phyloP scores from a whole-genome alignment of 305 asterid species.

The Rubia peregrina region DNA sequence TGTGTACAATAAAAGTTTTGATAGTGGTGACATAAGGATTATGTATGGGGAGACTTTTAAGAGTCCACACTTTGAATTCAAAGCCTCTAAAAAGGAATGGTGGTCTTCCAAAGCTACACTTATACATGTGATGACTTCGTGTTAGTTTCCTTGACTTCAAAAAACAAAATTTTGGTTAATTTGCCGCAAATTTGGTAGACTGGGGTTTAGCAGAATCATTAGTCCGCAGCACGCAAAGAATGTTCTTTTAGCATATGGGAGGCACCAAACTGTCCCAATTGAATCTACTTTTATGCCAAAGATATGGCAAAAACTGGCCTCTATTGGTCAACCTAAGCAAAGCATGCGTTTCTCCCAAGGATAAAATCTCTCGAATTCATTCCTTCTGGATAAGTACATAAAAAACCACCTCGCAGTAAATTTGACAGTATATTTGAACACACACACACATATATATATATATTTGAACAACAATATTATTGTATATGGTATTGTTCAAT shows the following conservation, averaged over 20 bases:
- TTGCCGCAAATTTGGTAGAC: neutral
- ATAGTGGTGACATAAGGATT: conserved; percentile 13
- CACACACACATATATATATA: no score
- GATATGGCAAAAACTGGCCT: neutral
- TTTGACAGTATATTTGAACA: no score
- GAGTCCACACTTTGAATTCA: conserved; percentile 14
- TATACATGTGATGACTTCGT: conserved; percentile 10
- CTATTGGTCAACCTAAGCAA: neutral
- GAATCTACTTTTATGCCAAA: neutral
- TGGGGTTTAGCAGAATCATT: neutral
- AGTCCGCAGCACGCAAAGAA: conserved; percentile 2
- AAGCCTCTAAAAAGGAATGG: neutral
- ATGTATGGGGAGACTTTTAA: conserved; percentile 1
- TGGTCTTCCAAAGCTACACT: neutral
- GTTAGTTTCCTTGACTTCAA: conserved; percentile 8
- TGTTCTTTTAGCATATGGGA: neutral
- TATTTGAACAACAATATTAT: no score
- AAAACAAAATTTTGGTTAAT: neutral
- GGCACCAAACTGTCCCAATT: neutral
- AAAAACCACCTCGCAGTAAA: no score
- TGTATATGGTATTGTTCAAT: no score
- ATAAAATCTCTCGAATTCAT: neutral
- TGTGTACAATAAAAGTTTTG: conserved; percentile 5
- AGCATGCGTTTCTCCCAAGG: neutral
- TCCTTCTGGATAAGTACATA: no score